These are phyloP conservation scores for Penstemon newberryi DNA, from an alignment of 257 asterid genomes.

Conservation along the genomic window DNA sequence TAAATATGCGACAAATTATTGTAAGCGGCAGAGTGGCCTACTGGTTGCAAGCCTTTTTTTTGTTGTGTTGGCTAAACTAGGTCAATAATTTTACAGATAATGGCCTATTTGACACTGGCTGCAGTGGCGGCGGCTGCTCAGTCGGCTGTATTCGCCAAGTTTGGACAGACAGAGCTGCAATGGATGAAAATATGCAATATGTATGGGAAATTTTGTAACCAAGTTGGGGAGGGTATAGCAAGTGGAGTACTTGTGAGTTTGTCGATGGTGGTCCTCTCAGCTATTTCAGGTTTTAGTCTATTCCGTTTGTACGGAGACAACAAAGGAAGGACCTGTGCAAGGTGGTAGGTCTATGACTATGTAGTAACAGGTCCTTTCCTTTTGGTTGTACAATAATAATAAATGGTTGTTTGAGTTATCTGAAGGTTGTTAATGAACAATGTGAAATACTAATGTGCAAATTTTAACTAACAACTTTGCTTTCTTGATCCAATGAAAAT, in stretches of 20 bases:
- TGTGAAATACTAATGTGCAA: no score
- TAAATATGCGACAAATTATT: no score
- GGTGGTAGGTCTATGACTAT: no score
- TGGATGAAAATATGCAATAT: constrained; percentile 82
- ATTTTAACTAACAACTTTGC: no score
- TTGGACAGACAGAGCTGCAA: constrained; percentile 73
- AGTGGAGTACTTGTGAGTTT: constrained; percentile 58
- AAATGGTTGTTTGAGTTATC: no score
- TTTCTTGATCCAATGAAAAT: no score
- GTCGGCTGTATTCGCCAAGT: constrained; percentile 59
- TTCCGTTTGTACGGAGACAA: constrained; percentile 77
- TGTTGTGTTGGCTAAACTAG: background rate
- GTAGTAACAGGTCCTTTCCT: no score
- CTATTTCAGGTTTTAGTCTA: constrained; percentile 80
- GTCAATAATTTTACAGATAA: constrained; percentile 43
- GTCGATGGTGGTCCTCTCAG: constrained; percentile 59
- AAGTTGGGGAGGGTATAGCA: constrained; percentile 82
- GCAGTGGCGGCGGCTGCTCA: constrained; percentile 81
- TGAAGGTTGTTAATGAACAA: no score
- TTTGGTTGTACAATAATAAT: no score
- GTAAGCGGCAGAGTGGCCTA: no score
- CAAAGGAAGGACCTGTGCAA: constrained; percentile 26
- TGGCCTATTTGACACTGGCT: constrained; percentile 69
- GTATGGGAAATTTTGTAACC: constrained; percentile 82
- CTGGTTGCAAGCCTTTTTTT: background rate